Evolutionary conservation across 2,329 filamentous ascomycete genomes (phyloP).

Genomic region (Beauveria pseudobassiana): DNA sequence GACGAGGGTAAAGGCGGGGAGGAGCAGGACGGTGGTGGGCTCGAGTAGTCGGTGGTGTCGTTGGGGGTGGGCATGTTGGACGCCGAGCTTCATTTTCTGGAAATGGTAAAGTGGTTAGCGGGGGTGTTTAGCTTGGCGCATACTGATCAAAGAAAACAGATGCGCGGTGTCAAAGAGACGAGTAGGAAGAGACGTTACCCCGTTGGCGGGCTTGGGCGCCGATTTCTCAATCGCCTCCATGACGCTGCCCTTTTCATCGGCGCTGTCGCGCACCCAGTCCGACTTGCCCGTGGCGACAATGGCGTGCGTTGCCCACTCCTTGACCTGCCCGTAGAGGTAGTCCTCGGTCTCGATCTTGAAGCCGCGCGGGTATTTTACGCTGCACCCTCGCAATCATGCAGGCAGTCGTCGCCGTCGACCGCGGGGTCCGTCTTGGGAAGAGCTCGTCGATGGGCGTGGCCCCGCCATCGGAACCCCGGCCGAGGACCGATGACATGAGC

Average conservation of each 20-base stretch:
- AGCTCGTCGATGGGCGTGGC: constrained; percentile 37
- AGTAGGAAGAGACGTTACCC: constrained; percentile 42
- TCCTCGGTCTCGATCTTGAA: constrained; percentile 73
- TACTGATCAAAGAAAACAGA: neutral
- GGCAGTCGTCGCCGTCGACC: constrained; percentile 80
- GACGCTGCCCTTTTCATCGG: constrained; percentile 77
- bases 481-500: constrained; percentile 28
- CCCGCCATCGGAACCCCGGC: constrained; percentile 15
- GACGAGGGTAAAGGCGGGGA: constrained; percentile 76
- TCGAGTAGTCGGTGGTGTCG: constrained; percentile 53
- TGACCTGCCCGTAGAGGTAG: constrained; percentile 74
- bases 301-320: constrained; percentile 82
- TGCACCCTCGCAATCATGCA: constrained; percentile 79
- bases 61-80: constrained; percentile 81
- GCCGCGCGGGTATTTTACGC: constrained; percentile 63
- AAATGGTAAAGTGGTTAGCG: neutral
- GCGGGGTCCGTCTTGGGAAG: constrained; percentile 69
- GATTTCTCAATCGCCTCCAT: constrained; percentile 65
- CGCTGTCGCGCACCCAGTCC: constrained; percentile 87
- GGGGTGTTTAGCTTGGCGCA: neutral
- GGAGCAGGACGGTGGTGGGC: constrained; percentile 72
- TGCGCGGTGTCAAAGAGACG: neutral
- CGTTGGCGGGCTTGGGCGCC: constrained; percentile 51
- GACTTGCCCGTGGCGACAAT: constrained; percentile 92
- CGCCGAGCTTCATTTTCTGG: constrained; percentile 75